Conservation (phyloP, 2,329 filamentous ascomycete genomes). For the Penicillium fuscoglaucum region DNA sequence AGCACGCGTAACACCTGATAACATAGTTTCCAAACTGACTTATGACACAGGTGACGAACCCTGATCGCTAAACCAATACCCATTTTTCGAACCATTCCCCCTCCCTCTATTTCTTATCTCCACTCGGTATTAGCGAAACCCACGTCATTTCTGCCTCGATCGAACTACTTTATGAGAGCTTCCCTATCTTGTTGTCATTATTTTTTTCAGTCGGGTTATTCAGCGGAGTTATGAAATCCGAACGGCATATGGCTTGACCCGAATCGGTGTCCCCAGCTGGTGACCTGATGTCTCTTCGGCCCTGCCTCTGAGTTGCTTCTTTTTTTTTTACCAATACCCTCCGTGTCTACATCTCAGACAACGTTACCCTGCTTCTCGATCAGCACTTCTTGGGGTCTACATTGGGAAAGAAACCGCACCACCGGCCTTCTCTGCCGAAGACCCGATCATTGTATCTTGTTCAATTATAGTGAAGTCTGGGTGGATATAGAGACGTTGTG, state of each 20-base stretch:
- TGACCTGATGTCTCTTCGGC: conserved; percentile 9
- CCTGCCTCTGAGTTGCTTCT: not conserved
- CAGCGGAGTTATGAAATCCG: conserved; percentile 34
- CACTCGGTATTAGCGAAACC: conserved; percentile 19
- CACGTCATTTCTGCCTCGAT: conserved; percentile 16
- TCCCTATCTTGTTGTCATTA: conserved; percentile 12
- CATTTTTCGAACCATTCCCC: not conserved
- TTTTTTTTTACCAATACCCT: not conserved
- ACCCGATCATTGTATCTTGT: not conserved
- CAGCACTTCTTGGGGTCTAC: not conserved
- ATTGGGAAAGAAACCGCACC: not conserved
- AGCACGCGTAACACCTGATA: conserved; percentile 30
- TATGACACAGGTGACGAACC: conserved; percentile 34
- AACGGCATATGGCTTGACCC: conserved; percentile 20
- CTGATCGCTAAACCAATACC: conserved; percentile 29
- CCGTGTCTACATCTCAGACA: not conserved
- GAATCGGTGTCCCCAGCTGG: conserved; percentile 20
- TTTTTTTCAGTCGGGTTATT: conserved; percentile 27
- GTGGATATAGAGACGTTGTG: conserved; percentile 9
- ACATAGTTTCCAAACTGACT: conserved; percentile 3
- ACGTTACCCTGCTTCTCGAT: not conserved
- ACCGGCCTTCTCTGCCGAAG: not conserved
- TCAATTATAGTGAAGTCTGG: conserved; percentile 1
- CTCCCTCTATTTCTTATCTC: conserved; percentile 9
- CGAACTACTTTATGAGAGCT: conserved; percentile 19